phyloP scores from a whole-genome alignment of 2,329 filamentous ascomycete species.

The Diaporthe nobilis region DNA sequence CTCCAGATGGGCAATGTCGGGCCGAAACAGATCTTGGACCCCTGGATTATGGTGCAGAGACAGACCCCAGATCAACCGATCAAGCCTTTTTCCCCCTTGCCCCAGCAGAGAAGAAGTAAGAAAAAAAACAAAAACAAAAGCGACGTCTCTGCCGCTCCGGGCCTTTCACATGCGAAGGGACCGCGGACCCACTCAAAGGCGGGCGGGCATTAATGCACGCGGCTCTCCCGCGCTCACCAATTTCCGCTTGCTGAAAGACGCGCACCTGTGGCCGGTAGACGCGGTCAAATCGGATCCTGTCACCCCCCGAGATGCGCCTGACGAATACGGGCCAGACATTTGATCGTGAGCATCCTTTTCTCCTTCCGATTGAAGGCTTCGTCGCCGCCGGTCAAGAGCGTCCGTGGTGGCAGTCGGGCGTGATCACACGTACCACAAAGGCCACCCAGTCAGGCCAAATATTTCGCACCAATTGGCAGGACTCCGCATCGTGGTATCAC shows the following conservation, averaged over 20 bases:
- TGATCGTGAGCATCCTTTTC: not conserved
- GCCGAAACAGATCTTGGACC: conserved; percentile 27
- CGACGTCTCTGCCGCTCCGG: not conserved
- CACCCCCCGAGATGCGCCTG: not conserved
- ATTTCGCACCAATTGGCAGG: conserved; percentile 31
- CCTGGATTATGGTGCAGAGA: conserved; percentile 4
- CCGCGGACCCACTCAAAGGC: not conserved
- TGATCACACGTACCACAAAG: not conserved
- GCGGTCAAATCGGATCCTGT: conserved; percentile 26
- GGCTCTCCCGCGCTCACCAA: not conserved
- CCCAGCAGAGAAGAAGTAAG: too few species aligned
- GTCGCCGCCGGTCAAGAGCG: not conserved
- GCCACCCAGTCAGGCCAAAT: not conserved
- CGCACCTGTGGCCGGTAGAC: not conserved
- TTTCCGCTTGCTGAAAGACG: not conserved
- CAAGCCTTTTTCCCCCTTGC: not conserved
- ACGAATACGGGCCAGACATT: not conserved
- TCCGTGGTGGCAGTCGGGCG: conserved; percentile 12
- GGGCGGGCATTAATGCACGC: conserved; percentile 3
- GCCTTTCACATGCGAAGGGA: conserved; percentile 11
- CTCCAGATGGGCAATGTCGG: not conserved
- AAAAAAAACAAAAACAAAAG: not conserved
- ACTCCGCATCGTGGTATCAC: not conserved
- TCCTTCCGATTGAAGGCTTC: not conserved
- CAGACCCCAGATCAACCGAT: not conserved